A percentile compares a stretch with the other conserved stretches of the same genome.
Conservation (phyloP, 768 basidiomycete genomes). For the Nevesoporus exiguus region DNA sequence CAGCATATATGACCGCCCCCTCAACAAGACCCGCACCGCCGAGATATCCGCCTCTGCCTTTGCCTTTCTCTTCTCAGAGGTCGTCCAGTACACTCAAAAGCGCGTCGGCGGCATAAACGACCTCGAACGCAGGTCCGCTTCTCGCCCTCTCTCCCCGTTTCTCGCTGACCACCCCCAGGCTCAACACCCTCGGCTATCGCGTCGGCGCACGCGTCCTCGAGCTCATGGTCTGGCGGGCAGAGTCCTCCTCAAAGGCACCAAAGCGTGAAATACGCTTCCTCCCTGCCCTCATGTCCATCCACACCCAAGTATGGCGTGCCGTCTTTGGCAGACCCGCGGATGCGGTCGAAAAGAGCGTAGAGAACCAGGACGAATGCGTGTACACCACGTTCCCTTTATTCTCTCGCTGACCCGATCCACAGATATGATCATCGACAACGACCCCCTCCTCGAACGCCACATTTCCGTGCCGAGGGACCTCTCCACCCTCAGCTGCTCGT, state of each 20-base stretch:
- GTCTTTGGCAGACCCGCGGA: constrained; percentile 94
- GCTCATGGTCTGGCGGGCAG: constrained; percentile 77
- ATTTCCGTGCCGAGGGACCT: constrained; percentile 95
- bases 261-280: constrained; percentile 90
- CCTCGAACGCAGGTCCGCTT: constrained; percentile 79
- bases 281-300: constrained; percentile 89
- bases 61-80: constrained; percentile 88
- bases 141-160: background rate
- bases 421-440: constrained; percentile 99
- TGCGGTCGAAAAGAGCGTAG: constrained; percentile 92
- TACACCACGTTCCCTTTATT: constrained; percentile 4
- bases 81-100: constrained; percentile 95
- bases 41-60: constrained; percentile 86
- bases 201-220: constrained; percentile 86
- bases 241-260: constrained; percentile 79
- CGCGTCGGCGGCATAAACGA: constrained; percentile 93
- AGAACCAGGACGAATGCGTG: constrained; percentile 94
- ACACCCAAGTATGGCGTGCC: constrained; percentile 93
- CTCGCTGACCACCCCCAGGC: constrained; percentile 40
- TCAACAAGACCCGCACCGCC: constrained; percentile 80
- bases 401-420: constrained; percentile 3
- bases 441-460: constrained; percentile 85
- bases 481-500: constrained; percentile 93
- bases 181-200: constrained; percentile 91
- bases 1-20: constrained; percentile 83